Conservation (phyloP, 2,329 filamentous ascomycete species). For the Stemphylium beticola region DNA sequence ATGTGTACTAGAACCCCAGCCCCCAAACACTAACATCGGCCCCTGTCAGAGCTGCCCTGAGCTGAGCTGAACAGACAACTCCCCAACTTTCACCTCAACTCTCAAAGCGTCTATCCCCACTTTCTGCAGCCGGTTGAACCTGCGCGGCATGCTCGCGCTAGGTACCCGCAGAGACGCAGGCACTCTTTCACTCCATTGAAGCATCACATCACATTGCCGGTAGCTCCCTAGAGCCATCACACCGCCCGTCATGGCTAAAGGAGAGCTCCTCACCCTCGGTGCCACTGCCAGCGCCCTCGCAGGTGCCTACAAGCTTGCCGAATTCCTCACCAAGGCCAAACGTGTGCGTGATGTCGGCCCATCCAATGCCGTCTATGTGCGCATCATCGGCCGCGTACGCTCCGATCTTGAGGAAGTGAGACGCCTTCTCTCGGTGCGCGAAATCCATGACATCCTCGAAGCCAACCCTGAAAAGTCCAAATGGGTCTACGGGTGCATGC, state of each 20-base stretch:
- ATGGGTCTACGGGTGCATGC: conserved; percentile 48
- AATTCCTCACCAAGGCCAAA: conserved; percentile 47
- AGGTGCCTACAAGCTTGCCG: conserved; percentile 48
- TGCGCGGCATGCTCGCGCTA: conserved; percentile 44
- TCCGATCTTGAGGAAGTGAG: conserved; percentile 48
- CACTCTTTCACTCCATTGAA: conserved; percentile 30
- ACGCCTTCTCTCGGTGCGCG: conserved; percentile 46
- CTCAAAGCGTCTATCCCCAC: conserved; percentile 20
- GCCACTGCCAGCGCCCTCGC: conserved; percentile 43
- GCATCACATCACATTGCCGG: conserved; percentile 9
- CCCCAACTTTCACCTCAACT: conserved; percentile 25
- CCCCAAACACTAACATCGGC: conserved; percentile 26
- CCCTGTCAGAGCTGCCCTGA: conserved; percentile 9
- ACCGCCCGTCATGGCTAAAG: conserved; percentile 39
- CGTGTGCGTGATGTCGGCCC: conserved; percentile 46
- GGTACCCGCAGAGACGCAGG: conserved; percentile 36
- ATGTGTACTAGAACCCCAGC: conserved; percentile 24
- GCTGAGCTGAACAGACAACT: conserved; percentile 17
- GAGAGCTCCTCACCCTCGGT: conserved; percentile 42
- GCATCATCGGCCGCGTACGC: conserved; percentile 46
- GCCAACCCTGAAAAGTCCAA: conserved; percentile 45
- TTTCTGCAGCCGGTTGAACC: conserved; percentile 25
- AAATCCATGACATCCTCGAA: conserved; percentile 48
- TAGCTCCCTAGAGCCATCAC: conserved; percentile 13
- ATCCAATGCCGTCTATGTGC: conserved; percentile 48